Conservation (phyloP, 257 asterid genomes). For the Parsonsia alboflavescens region DNA sequence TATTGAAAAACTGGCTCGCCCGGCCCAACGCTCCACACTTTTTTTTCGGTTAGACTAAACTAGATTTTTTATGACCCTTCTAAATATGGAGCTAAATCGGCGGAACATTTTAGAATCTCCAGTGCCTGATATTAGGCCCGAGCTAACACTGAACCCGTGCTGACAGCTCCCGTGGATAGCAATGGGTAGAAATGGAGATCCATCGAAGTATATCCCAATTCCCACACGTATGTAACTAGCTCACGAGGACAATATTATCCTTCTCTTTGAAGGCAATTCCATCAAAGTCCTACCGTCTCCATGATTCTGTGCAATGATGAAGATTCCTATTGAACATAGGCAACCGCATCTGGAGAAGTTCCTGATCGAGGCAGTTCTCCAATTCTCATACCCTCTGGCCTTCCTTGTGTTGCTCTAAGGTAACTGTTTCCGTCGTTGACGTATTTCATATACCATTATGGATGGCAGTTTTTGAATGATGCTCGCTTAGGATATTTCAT, state of each 20-base stretch:
- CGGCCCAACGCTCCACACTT: too few relatives aligned
- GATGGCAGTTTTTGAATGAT: not conserved
- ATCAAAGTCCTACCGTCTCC: not conserved
- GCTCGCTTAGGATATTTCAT: not conserved
- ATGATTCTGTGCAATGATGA: slow-evolving; percentile 10
- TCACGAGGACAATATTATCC: not conserved
- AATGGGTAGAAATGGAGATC: not conserved
- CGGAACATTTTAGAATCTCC: too few relatives aligned
- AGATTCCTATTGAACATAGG: not conserved
- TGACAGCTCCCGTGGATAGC: too few relatives aligned
- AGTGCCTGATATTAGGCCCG: too few relatives aligned
- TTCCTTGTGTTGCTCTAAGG: not conserved
- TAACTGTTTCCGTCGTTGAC: not conserved
- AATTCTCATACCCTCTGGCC: not conserved
- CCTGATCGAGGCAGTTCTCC: not conserved
- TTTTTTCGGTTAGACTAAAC: too few relatives aligned
- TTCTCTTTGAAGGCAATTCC: not conserved
- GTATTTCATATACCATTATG: not conserved
- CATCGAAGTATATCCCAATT: not conserved
- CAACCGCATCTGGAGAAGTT: not conserved
- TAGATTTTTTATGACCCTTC: too few relatives aligned
- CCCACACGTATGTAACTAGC: not conserved
- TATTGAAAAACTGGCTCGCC: too few relatives aligned
- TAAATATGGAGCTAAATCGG: too few relatives aligned
- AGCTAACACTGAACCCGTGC: too few relatives aligned